These are phyloP conservation scores for Eucalyptus guilfoylei DNA, from an alignment of 345 rosid species.

Conservation along the genomic window DNA sequence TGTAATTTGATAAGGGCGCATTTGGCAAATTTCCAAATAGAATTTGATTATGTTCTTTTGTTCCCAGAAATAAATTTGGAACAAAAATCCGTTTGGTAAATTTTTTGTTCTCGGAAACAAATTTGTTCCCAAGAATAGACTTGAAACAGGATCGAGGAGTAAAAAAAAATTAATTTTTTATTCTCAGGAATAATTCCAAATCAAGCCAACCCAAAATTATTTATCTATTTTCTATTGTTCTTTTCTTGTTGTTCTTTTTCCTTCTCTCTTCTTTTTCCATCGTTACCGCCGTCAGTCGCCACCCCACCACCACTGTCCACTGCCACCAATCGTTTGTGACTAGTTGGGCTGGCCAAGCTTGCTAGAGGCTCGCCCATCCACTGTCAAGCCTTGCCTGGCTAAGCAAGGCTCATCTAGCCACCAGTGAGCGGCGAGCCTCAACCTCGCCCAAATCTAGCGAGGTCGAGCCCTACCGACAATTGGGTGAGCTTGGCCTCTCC, in stretches of 20 bases:
- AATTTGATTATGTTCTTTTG: fast-evolving
- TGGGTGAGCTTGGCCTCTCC: fast-evolving
- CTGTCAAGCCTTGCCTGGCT: fast-evolving
- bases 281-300: fast-evolving
- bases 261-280: too few relatives aligned
- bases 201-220: too few relatives aligned
- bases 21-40: too few relatives aligned
- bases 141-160: fast-evolving
- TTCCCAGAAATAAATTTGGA: fast-evolving
- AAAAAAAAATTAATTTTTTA: fast-evolving
- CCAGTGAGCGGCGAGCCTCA: fast-evolving
- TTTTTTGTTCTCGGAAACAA: fast-evolving
- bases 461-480: fast-evolving
- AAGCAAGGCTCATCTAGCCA: fast-evolving
- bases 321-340: fast-evolving
- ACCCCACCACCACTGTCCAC: fast-evolving
- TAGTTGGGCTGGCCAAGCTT: fast-evolving
- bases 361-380: too few relatives aligned
- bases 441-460: fast-evolving
- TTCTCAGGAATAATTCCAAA: fast-evolving
- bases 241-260: too few relatives aligned
- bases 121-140: fast-evolving
- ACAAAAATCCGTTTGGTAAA: fast-evolving
- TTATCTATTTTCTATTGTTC: too few relatives aligned
- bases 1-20: fast-evolving